Evolutionary conservation across 805 yeast genomes (phyloP), one percentile per base, ranked within the genome.

Genomic region (Metschnikowia peoriensis): DNA sequence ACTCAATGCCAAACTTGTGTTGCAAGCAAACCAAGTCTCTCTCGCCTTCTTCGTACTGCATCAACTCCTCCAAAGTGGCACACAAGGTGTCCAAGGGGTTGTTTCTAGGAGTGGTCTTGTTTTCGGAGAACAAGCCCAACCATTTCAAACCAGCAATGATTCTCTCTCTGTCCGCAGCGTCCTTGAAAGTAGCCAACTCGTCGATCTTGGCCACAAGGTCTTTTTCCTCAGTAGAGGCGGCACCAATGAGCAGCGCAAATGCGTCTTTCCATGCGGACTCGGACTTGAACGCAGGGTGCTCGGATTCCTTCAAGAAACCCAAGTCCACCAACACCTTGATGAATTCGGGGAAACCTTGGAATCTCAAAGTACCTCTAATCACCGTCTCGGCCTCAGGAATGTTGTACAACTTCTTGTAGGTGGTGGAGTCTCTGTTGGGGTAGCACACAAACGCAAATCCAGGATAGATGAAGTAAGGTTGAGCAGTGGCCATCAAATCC

Each of bases 271-370:
- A 94, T 53, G 78, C 72, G 48, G 80, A 72, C 50, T 73, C 67
- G 52, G 75, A 66, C 54, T 79, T 65, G 74, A 92, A 84, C 58
- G 79, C 74, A 55, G 82, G 85, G 57, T 73, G 71, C 58, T 81
- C 81, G 29, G 83, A 86, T 62, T 94, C 99, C 69, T 83, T 85
- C 68, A 94, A 80, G 82, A 94, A 86, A 28, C 97, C 97, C 63
- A 91, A 75, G 73, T 93, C 98, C 53, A 94, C 98, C 47, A 94
- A 81, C 44, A 87, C 97, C 78, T 92, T 92, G 71, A 92, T 86
- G 71, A 94, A 93, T 77, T 93, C 97, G 55, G 98, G 97, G 93
- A 94, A 94, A 47, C 99, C 99, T 78, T 91, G 97, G 84, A 81
- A 94, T 78, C 99, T 85, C 69, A 94, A 81, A 58, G 99, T 94